Conservation (phyloP, 2,329 filamentous ascomycete species). For the Fusarium hostae region DNA sequence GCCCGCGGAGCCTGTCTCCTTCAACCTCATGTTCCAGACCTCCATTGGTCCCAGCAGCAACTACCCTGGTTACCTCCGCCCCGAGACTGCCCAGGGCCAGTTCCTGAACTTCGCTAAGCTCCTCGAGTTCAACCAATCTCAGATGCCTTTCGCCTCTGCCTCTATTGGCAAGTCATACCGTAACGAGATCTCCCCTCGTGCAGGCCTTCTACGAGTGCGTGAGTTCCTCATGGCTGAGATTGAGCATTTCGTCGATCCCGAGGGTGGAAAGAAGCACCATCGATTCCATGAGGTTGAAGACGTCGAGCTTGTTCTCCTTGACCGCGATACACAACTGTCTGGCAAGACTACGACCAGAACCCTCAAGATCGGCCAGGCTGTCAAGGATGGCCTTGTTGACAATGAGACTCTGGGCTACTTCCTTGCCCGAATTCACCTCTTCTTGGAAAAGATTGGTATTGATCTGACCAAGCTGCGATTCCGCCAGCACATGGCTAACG, state of each 20-base stretch:
- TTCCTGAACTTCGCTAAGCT: slow-evolving; percentile 98
- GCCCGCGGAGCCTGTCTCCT: slow-evolving; percentile 83
- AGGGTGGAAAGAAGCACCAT: slow-evolving; percentile 92
- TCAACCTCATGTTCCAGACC: slow-evolving; percentile 99
- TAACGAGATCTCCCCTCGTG: slow-evolving; percentile 95
- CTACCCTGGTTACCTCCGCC: slow-evolving; percentile 84
- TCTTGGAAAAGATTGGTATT: slow-evolving; percentile 88
- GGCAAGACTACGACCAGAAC: slow-evolving; percentile 82
- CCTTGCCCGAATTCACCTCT: slow-evolving; percentile 90
- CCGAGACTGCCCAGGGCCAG: slow-evolving; percentile 97
- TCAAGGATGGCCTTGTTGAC: slow-evolving; percentile 84
- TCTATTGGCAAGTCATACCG: slow-evolving; percentile 98
- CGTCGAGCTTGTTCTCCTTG: slow-evolving; percentile 84
- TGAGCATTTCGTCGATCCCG: slow-evolving; percentile 96
- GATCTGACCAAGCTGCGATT: slow-evolving; percentile 91
- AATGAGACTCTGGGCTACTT: slow-evolving; percentile 99
- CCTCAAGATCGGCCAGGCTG: slow-evolving; percentile 86
- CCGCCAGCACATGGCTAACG: slow-evolving; percentile 90
- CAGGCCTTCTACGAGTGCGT: slow-evolving; percentile 90
- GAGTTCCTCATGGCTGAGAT: slow-evolving; percentile 99
- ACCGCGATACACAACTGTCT: slow-evolving; percentile 84
- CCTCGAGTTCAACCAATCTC: slow-evolving; percentile 92
- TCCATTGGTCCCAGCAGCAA: slow-evolving; percentile 93
- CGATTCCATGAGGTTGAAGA: slow-evolving; percentile 89
- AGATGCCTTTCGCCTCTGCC: slow-evolving; percentile 97